These are phyloP conservation scores for Musa schizocarpa DNA, from an alignment of 176 grass and related monocot genomes.

Conservation along the genomic window DNA sequence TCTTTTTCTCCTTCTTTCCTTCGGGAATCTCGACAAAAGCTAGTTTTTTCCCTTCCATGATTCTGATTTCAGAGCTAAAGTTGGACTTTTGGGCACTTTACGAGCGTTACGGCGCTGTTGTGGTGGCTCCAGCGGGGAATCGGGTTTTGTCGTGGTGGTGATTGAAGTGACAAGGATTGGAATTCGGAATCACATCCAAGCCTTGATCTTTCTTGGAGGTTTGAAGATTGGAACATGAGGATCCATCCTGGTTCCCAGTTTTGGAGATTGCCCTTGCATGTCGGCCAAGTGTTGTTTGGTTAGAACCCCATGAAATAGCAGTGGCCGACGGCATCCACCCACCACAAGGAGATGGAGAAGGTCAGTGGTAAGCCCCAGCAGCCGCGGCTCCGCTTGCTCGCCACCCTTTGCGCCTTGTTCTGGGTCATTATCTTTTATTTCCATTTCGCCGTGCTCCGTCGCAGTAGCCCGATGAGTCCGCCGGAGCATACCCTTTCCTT, in stretches of 20 bases:
- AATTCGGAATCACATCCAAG: too few relatives aligned
- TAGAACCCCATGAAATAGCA: conserved; percentile 9
- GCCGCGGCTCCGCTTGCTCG: conserved; percentile 30
- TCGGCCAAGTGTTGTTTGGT: neutral
- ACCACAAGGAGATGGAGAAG: conserved; percentile 30
- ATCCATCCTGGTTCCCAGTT: neutral
- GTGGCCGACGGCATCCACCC: neutral
- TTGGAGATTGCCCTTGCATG: neutral
- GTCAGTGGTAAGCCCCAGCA: neutral
- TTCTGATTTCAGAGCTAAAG: neutral
- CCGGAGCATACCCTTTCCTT: neutral
- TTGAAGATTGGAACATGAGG: too few relatives aligned
- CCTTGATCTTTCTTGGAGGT: too few relatives aligned
- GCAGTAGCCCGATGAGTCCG: neutral
- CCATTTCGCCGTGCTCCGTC: conserved; percentile 29
- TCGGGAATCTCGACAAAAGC: neutral
- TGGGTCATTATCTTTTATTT: conserved; percentile 43
- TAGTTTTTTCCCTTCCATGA: neutral
- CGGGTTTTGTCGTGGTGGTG: neutral
- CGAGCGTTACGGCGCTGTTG: neutral
- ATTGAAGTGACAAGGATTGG: neutral
- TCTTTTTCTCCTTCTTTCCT: neutral
- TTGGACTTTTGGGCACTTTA: neutral
- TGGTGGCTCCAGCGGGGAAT: neutral
- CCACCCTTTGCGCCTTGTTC: conserved; percentile 14